A percentile compares a stretch with the other conserved stretches of the same genome.
Evolutionary conservation across 345 rosid genomes (phyloP).

Genomic region (Fremontodendron californicum): DNA sequence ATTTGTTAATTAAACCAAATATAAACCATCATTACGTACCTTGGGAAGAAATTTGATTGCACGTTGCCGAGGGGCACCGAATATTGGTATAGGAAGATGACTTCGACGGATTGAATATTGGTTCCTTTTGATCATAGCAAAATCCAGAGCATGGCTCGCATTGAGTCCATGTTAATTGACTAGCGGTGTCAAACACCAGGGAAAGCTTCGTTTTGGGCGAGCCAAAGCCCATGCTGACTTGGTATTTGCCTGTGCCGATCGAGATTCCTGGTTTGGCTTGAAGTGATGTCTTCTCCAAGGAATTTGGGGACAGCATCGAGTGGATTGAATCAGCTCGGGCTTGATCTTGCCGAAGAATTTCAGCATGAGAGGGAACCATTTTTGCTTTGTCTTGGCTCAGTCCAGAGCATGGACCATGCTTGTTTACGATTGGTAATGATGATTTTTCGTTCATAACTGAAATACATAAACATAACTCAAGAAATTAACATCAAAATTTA

Average conservation of each 20-base stretch:
- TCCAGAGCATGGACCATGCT: conserved; percentile 56
- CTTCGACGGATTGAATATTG: conserved; percentile 39
- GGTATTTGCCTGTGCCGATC: conserved; percentile 46
- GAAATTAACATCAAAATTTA: background rate
- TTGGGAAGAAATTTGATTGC: no score
- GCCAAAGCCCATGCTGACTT: conserved; percentile 52
- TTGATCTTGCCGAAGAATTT: conserved; percentile 51
- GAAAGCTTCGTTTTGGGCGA: conserved; percentile 40
- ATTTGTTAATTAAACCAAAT: no score
- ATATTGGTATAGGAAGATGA: conserved; percentile 56
- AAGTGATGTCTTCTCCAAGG: conserved; percentile 26
- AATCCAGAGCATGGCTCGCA: conserved; percentile 42
- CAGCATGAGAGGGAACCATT: conserved; percentile 22
- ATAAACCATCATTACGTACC: no score
- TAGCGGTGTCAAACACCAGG: conserved; percentile 57
- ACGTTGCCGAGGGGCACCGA: conserved; percentile 38
- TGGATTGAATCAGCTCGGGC: conserved; percentile 56
- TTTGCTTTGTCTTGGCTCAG: background rate
- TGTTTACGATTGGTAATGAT: background rate
- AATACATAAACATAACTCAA: background rate
- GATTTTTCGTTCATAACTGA: background rate
- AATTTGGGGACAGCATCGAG: conserved; percentile 31
- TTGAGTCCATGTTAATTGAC: conserved; percentile 62
- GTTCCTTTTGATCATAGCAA: conserved; percentile 52
- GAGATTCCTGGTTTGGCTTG: conserved; percentile 53